Evolutionary conservation across 1,284 basidiomycete genomes (phyloP).

Genomic region (Pulchroboletus neoregius): DNA sequence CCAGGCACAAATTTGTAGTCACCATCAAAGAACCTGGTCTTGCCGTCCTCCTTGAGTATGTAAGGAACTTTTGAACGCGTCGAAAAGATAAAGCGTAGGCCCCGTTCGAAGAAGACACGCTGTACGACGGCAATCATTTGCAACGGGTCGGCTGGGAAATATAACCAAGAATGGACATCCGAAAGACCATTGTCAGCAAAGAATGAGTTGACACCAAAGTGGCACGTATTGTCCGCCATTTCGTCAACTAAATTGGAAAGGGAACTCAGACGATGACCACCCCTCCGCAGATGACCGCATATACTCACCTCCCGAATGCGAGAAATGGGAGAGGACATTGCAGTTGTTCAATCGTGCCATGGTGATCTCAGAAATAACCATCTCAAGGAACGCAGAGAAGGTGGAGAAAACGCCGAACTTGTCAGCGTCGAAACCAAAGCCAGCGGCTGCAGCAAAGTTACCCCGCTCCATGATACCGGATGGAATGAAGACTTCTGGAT

Average conservation of each 20-base stretch:
- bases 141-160: slow-evolving; percentile 79
- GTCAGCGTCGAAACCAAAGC: slow-evolving; percentile 73
- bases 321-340: slow-evolving; percentile 84
- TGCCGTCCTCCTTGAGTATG: slow-evolving; percentile 73
- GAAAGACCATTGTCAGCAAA: slow-evolving; percentile 82
- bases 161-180: slow-evolving; percentile 73
- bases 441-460: slow-evolving; percentile 81
- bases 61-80: slow-evolving; percentile 84
- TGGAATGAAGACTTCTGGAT: slow-evolving; percentile 80
- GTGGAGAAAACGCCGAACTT: slow-evolving; percentile 83
- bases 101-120: slow-evolving; percentile 76
- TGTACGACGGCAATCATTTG: slow-evolving; percentile 79
- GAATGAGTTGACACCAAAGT: slow-evolving; percentile 79
- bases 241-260: slow-evolving; percentile 51
- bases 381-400: slow-evolving; percentile 86
- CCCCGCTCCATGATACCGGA: slow-evolving; percentile 83
- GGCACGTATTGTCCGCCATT: slow-evolving; percentile 85
- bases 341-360: slow-evolving; percentile 85
- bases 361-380: slow-evolving; percentile 83
- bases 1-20: slow-evolving; percentile 77
- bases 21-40: slow-evolving; percentile 62
- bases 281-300: background rate
- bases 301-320: slow-evolving; percentile 71
- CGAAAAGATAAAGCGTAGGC: slow-evolving; percentile 80
- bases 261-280: background rate